These are phyloP conservation scores for Backusella parvicylindrica DNA, from an alignment of 192 early-diverging fungal genomes.

Conservation along the genomic window DNA sequence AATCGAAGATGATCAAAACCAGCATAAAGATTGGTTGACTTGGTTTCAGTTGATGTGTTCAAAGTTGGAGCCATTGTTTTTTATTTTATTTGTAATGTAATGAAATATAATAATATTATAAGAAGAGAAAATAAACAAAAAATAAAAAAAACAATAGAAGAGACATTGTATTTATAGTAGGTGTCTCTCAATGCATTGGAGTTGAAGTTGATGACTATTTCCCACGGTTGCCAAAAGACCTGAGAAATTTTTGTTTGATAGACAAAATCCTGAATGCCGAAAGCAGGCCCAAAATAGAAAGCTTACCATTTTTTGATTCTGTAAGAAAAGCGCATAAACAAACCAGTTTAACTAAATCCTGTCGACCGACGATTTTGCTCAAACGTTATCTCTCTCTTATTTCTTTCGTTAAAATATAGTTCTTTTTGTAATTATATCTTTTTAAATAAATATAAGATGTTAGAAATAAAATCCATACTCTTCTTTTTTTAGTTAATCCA, in stretches of 20 bases:
- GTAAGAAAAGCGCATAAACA: neutral
- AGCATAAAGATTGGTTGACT: constrained; percentile 36
- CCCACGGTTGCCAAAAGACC: constrained; percentile 15
- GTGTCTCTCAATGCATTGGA: neutral
- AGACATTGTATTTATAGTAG: neutral
- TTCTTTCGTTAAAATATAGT: neutral
- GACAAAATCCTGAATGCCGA: constrained; percentile 2
- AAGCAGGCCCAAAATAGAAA: neutral
- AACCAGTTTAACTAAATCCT: neutral
- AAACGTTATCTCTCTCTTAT: neutral
- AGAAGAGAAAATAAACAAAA: neutral
- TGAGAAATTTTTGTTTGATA: neutral
- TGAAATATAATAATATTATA: neutral
- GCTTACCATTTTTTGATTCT: neutral
- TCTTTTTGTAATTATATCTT: neutral
- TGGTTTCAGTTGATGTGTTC: constrained; percentile 4
- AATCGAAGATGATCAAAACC: constrained; percentile 83
- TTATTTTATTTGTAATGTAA: neutral
- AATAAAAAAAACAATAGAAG: neutral
- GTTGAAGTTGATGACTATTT: neutral
- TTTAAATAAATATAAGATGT: neutral
- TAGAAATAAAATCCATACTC: too few relatives aligned
- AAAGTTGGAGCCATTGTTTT: neutral
- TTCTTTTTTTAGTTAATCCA: too few relatives aligned
- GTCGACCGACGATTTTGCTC: neutral